Evolutionary conservation across 495 filamentous ascomycete species (phyloP), one percentile per base, ranked within the genome.

Genomic region (Venustampulla echinocandica): DNA sequence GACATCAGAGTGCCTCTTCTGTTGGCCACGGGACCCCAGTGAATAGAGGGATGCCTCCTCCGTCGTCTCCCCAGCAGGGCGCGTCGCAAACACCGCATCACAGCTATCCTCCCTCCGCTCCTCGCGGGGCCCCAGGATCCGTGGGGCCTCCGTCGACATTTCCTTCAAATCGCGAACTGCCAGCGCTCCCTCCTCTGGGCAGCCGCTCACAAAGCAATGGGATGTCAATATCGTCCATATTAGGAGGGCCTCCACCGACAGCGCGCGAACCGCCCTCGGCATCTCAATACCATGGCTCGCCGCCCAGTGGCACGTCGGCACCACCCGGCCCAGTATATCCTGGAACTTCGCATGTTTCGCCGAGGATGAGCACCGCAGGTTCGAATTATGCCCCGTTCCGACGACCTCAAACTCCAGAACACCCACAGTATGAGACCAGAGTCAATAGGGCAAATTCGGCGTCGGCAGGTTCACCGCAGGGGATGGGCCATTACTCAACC

Each of bases 151-250:
- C 73, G 2, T 66, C 61, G 14, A 53, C 69, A 5, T 74, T 76
- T 51, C 67, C 71, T 0, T 62, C 69, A 30, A 64, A 64, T 28
- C 73, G 77, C 40, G 75, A 80, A 44, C 66, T 79, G 15, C 77
- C 77, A 21, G 64, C 72, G 2, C 53, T 76, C 30, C 66, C 69
- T 50, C 63, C 74, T 3, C 60, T 76, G 20, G 47, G 47, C 17
- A 54, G 68, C 6, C 64, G 73, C 46, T 62, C 66, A 4, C 60
- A 55, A 9, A 63, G 58, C 40, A 62, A 65, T 9, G 78, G 79
- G 69, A 97, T 98, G 92, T 94, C 92, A 17, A 98, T 98, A 57
- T 92, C 87, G 7, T 86, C 92, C 17, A 87, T 98, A 75, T 77
- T 98, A 17, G 82, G 82, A 36, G 77, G 78, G n/a, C 76, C 82